Evolutionary conservation across 768 basidiomycete species (phyloP), one percentile per base, ranked within the genome.

Genomic region (Termitomyces sp.): DNA sequence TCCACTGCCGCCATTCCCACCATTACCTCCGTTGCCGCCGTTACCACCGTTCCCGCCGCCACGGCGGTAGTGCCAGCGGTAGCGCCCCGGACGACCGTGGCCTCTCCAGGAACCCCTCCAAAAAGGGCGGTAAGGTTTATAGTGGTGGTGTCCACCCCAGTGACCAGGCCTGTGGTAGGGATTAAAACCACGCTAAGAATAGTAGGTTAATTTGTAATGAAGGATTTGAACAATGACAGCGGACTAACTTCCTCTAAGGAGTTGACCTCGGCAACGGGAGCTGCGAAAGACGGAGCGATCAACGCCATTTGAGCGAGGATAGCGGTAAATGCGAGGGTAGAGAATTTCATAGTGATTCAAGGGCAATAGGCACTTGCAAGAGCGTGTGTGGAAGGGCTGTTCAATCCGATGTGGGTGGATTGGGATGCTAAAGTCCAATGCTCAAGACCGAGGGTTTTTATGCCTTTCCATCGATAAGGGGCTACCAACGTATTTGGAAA

Each of bases 161-260:
- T 2, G 44, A 2, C 16, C 9, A 14, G 35, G 11, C 11, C 11
- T 11, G 16, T 45, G 16, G 1, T n/a, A 17, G n/a, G 25, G 7
- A n/a, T n/a, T n/a, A 2, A 29, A n/a, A n/a, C 17, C 27, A 5
- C 44, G 44, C 44, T 45, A 10, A n/a, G 17, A 16, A 5, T 10
- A 17, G 3, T n/a, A 5, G 7, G 3, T 17, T 17, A n/a, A 10
- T 14, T 27, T 4, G 3, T 2, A 0, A 11, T 29, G 16, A 0
- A 1, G 16, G 0, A 44, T 4, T 3, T 11, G 17, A 10, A 16
- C 0, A n/a, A n/a, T n/a, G 16, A 0, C 29, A 4, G 2, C 4
- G 2, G 16, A 29, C 44, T n/a, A 5, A 45, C 44, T 10, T 45
- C 27, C 0, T 45, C 27, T 10, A 45, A 2, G 10, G 17, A 0